Percentiles rank a stretch among this genome's conserved stretches.
These are phyloP conservation scores for Chrysoporthe puriensis DNA, from an alignment of 2,329 filamentous ascomycete species.

Conservation along the genomic window DNA sequence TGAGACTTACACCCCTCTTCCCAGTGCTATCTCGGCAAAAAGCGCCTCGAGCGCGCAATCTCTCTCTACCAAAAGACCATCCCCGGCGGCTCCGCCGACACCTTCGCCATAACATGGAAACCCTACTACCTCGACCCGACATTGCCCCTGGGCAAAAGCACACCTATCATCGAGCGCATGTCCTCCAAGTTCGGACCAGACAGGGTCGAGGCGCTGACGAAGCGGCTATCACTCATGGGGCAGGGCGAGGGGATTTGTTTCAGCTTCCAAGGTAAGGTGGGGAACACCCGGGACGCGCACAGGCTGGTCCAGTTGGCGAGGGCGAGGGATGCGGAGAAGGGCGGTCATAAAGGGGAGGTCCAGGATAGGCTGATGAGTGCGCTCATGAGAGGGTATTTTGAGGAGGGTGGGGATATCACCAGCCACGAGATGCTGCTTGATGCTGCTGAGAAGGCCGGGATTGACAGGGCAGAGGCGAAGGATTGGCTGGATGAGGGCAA, in stretches of 20 bases:
- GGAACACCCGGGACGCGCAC: constrained; percentile 80
- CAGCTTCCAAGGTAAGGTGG: constrained; percentile 69
- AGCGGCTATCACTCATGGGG: constrained; percentile 62
- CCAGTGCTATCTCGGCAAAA: constrained; percentile 79
- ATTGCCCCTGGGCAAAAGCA: constrained; percentile 48
- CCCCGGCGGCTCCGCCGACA: constrained; percentile 63
- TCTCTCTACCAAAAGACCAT: constrained; percentile 64
- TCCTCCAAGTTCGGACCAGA: constrained; percentile 68
- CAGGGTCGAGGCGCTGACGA: constrained; percentile 59
- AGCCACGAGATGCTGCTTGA: constrained; percentile 54
- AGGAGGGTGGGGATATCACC: constrained; percentile 67
- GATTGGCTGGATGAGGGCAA: constrained; percentile 57
- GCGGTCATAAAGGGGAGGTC: constrained; percentile 31
- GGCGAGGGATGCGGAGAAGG: constrained; percentile 45
- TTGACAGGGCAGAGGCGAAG: constrained; percentile 56
- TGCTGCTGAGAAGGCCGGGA: constrained; percentile 57
- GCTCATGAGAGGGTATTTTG: constrained; percentile 69
- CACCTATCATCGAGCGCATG: constrained; percentile 57
- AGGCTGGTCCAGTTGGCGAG: constrained; percentile 73
- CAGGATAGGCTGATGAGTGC: constrained; percentile 65
- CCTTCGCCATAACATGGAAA: constrained; percentile 73
- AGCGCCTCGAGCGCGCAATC: constrained; percentile 75
- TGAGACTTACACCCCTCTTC: constrained; percentile 23
- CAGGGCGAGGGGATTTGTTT: constrained; percentile 72
- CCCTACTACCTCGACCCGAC: constrained; percentile 81